Base-by-base conservation (phyloP, 768 basidiomycete genomes). In the Epithele typhae region DNA sequence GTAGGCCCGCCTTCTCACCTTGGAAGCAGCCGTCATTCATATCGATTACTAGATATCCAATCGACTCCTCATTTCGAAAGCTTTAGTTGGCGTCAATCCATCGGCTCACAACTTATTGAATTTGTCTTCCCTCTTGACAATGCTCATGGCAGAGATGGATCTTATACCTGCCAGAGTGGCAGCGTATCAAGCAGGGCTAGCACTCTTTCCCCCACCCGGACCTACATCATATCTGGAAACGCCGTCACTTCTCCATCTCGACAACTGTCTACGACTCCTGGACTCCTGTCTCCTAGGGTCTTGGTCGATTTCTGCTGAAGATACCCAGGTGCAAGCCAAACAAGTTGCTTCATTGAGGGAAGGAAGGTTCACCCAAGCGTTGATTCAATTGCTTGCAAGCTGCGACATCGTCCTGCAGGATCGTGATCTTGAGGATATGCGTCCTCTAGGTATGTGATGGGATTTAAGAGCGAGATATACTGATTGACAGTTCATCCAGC, bases 271-370 rank as follows among this genome's bases (percentile, higher is more conserved):
- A 25, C 69, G 69, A 17, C 65, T 88, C 1, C 56, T 89, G 8
- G 87, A 89, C 52, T 67, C 74, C 1, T 83, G 75, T 58, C 69
- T 89, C 1, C 64, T 88, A 8, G 77, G 73, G 1, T 73, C 76
- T 35, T 87, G 83, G 82, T 56, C 55, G 22, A 56, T 61, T 9
- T 58, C 48, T 6, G 59, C 60, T 4, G 52, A 37, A 32, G 56
- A 43, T 53, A 47, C 10, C 27, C 18, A 14, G 10, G 3, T 12
- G 9, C 47, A 33, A 15, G 18, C 37, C 7, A 41, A 50, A 30
- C 18, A 45, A 21, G 50, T 77, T 21, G 65, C 66, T 1, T 58
- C 56, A 15, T 72, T 72, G 4, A 59, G 72, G 35, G 69, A 74
- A 25, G 64, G 63, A 2, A 75, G 71, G 64, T 60, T 86, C 25